Evolutionary conservation across 2,329 filamentous ascomycete species (phyloP).

Genomic region (Fonsecaea pugnacius): DNA sequence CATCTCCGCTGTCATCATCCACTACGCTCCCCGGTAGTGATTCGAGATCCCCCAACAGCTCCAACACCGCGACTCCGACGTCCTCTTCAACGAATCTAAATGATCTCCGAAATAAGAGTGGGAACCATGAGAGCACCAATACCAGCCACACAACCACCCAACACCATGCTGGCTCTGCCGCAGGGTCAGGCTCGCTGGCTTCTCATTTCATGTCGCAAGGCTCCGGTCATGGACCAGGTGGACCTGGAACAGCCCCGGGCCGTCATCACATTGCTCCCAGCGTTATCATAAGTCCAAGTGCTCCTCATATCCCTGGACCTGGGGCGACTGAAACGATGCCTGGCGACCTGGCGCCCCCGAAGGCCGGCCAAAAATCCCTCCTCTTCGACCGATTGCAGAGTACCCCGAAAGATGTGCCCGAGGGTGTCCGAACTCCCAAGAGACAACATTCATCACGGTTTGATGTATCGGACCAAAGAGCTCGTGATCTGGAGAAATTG

Average conservation of each 20-base stretch:
- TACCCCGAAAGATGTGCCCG: slow-evolving; percentile 93
- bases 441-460: slow-evolving; percentile 97
- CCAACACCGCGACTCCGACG: slow-evolving; percentile 74
- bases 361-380: slow-evolving; percentile 84
- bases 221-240: slow-evolving; percentile 53
- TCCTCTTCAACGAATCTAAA: slow-evolving; percentile 87
- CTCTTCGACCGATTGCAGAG: slow-evolving; percentile 88
- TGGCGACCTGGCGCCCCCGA: slow-evolving; percentile 91
- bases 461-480: slow-evolving; percentile 88
- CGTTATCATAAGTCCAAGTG: slow-evolving; percentile 92
- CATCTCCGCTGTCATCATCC: slow-evolving; percentile 71
- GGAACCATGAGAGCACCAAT: slow-evolving; percentile 51
- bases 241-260: slow-evolving; percentile 64
- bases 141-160: slow-evolving; percentile 31
- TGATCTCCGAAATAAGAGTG: slow-evolving; percentile 81
- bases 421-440: slow-evolving; percentile 92
- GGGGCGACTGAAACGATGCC: slow-evolving; percentile 98
- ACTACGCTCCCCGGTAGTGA: slow-evolving; percentile 48
- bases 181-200: slow-evolving; percentile 37
- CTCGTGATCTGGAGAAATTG: slow-evolving; percentile 91
- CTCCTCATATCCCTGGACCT: slow-evolving; percentile 91
- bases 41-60: slow-evolving; percentile 62
- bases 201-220: slow-evolving; percentile 45
- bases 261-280: slow-evolving; percentile 74
- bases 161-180: slow-evolving; percentile 39